Base-by-base conservation (phyloP, 495 filamentous ascomycete species). In the Lentithecium fluviatile region DNA sequence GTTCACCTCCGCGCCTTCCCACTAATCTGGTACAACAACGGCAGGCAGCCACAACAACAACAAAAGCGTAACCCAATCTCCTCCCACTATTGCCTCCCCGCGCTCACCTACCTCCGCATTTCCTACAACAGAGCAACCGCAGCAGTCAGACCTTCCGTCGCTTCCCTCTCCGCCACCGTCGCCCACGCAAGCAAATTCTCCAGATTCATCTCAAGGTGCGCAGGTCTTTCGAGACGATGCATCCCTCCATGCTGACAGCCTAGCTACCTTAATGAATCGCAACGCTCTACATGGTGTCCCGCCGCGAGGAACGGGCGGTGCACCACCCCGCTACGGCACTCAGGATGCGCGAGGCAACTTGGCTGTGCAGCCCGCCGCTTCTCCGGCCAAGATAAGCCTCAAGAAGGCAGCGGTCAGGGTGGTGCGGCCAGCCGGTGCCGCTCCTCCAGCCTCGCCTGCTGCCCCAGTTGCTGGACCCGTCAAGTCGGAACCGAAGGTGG, bases 341-440 rank as follows among this genome's bases (percentile, higher is more conserved):
- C 59, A 55, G 43, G 59, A 62, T 45, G 59, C 52, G 5, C 59
- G 34, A 5, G 34, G 32, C 24, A 52, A 52, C 37, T 40, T 63
- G 15, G 60, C 60, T 11, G 52, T 58, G 36, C 60, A 63, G 47
- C 60, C 60, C 7, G 36, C 53, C 20, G 53, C 52, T 6, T 23
- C 45, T 5, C 21, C 53, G 5, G 24, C 46, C 34, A 57, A 57
- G 17, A 46, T 63, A 3, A 43, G 15, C 15, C 45, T 63, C 2
- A 63, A 58, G 53, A 63, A 63, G 37, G 19, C 52, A 19, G 52
- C 53, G 2, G 53, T 52, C 23, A 63, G 57, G 60, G 52, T 57
- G 2, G 53, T 58, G n/a, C 7, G 59, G 12, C 45, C 46, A 1
- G 34, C 45, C 2, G 17, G 19, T 11, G 50, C 24, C 26, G 19